phyloP scores from a whole-genome alignment of 169 alveolate genomes.

The Cardiosporidium cionae region DNA sequence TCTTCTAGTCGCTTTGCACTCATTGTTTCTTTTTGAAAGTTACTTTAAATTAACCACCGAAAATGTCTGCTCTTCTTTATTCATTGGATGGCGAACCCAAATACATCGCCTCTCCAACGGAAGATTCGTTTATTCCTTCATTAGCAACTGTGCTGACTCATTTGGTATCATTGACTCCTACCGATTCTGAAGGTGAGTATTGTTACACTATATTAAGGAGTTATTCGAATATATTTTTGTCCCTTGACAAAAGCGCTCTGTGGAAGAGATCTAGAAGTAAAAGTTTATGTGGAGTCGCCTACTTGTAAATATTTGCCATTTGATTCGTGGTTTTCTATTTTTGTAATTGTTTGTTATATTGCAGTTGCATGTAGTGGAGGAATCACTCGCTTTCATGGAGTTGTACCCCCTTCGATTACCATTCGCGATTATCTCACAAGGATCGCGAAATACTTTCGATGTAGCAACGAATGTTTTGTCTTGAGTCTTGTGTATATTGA shows the following conservation, averaged over 20 bases:
- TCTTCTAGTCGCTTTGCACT: too few relatives aligned
- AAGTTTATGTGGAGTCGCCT: neutral
- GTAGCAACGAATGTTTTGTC: constrained; percentile 56
- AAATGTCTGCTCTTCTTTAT: neutral
- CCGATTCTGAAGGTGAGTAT: neutral
- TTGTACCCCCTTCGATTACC: constrained; percentile 69
- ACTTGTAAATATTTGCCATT: neutral
- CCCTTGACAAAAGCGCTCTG: too few relatives aligned
- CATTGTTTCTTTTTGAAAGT: too few relatives aligned
- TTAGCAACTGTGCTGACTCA: constrained; percentile 21
- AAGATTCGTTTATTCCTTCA: constrained; percentile 13
- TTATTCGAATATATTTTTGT: too few relatives aligned
- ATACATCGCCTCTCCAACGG: constrained; percentile 14
- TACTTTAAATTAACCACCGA: too few relatives aligned
- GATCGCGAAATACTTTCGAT: constrained; percentile 70
- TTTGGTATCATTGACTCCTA: constrained; percentile 10
- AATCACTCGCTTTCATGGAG: constrained; percentile 71
- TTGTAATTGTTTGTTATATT: neutral
- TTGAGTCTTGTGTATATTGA: constrained; percentile 50
- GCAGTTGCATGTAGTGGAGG: neutral
- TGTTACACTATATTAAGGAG: neutral
- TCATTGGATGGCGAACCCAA: too few relatives aligned
- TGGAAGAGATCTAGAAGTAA: too few relatives aligned
- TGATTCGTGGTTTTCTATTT: neutral
- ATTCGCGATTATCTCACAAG: constrained; percentile 61